phyloP scores from a whole-genome alignment of 169 alveolate species.

The Cryptosporidium parvum region DNA sequence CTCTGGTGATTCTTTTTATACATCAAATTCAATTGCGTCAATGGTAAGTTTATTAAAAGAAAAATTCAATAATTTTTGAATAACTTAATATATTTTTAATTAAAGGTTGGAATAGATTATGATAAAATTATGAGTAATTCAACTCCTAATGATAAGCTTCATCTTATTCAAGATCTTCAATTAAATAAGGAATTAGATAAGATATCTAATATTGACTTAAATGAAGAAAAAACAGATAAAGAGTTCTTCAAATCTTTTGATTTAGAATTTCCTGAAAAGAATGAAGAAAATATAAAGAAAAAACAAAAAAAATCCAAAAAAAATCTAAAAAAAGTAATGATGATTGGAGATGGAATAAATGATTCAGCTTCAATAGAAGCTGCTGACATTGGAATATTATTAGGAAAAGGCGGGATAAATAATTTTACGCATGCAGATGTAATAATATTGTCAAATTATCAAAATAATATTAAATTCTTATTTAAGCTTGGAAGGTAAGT shows the following conservation, averaged over 20 bases:
- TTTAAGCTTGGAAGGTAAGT: constrained; percentile 66
- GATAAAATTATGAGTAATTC: constrained; percentile 69
- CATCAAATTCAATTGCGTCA: constrained; percentile 57
- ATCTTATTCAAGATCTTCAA: constrained; percentile 39
- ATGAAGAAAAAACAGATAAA: background rate
- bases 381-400: constrained; percentile 58
- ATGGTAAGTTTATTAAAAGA: constrained; percentile 56
- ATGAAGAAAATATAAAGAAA: background rate
- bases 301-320: background rate
- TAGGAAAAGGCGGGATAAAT: constrained; percentile 66
- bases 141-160: constrained; percentile 56
- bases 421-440: constrained; percentile 72
- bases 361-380: constrained; percentile 70
- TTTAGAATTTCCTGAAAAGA: background rate
- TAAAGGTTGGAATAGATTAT: constrained; percentile 63
- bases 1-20: constrained; percentile 64
- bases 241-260: constrained; percentile 13
- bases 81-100: background rate
- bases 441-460: constrained; percentile 56
- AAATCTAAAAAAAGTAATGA: constrained; percentile 51
- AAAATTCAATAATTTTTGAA: too few relatives aligned
- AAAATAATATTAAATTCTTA: constrained; percentile 21
- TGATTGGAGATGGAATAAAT: constrained; percentile 74
- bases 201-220: constrained; percentile 19
- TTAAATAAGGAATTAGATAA: constrained; percentile 27